These are phyloP conservation scores for Lentinula lateritia DNA, from an alignment of 768 basidiomycete species.

Conservation along the genomic window DNA sequence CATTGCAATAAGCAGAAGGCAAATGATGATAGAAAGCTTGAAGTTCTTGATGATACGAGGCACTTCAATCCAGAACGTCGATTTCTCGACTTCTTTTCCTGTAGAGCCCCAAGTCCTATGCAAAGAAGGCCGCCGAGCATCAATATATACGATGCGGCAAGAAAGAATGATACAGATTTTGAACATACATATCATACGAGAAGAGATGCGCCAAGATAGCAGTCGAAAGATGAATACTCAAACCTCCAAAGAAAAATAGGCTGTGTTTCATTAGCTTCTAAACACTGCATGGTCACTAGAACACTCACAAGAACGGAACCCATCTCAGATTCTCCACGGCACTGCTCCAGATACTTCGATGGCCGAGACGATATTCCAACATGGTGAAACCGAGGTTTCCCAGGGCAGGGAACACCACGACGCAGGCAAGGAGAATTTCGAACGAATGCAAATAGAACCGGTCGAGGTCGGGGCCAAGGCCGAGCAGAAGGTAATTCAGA, in stretches of 20 bases:
- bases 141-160: too few species aligned
- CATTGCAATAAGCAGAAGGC: conserved; percentile 49
- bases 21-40: conserved; percentile 65
- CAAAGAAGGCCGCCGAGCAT: conserved; percentile 1
- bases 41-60: conserved; percentile 80
- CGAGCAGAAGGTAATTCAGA: conserved; percentile 73
- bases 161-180: conserved; percentile 9
- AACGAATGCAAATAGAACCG: conserved; percentile 76
- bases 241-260: conserved; percentile 72
- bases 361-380: conserved; percentile 72
- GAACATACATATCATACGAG: conserved; percentile 47
- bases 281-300: neutral
- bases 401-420: conserved; percentile 71
- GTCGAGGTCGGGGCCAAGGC: conserved; percentile 62
- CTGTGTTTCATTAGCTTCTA: conserved; percentile 22
- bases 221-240: conserved; percentile 66
- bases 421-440: conserved; percentile 74
- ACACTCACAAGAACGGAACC: conserved; percentile 69
- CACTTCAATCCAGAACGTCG: conserved; percentile 88
- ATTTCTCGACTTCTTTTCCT: conserved; percentile 78
- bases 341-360: conserved; percentile 41
- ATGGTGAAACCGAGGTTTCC: conserved; percentile 73
- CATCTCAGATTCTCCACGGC: conserved; percentile 55
- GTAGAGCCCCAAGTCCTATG: conserved; percentile 51
- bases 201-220: conserved; percentile 65